These are phyloP conservation scores for Boletus holoroseus DNA, from an alignment of 1,284 basidiomycete species.

Conservation along the genomic window DNA sequence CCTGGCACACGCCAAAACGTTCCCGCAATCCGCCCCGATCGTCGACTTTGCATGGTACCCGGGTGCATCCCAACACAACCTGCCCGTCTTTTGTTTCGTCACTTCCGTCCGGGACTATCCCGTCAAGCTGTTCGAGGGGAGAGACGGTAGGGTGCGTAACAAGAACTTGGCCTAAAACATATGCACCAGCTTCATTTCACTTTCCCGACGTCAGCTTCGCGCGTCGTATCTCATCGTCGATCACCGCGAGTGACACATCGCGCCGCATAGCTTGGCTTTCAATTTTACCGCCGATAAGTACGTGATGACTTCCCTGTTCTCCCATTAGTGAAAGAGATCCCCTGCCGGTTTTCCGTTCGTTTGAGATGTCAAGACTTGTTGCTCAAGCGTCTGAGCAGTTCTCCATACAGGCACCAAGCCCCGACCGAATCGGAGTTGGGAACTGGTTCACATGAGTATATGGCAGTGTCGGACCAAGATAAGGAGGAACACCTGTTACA, in stretches of 20 bases:
- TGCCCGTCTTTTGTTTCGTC: constrained; percentile 73
- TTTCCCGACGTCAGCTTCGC: constrained; percentile 31
- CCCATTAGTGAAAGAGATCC: background rate
- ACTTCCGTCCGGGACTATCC: constrained; percentile 78
- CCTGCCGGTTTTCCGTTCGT: background rate
- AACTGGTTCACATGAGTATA: constrained; percentile 24
- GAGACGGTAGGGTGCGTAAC: constrained; percentile 62
- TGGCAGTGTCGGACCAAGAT: constrained; percentile 29
- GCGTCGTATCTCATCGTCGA: constrained; percentile 89
- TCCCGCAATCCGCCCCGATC: constrained; percentile 61
- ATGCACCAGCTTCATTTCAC: background rate
- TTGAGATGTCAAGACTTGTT: too few species aligned
- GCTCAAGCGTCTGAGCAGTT: constrained; percentile 33
- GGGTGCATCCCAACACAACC: constrained; percentile 51
- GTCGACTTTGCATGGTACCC: constrained; percentile 82
- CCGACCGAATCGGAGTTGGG: background rate
- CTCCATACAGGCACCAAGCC: constrained; percentile 6
- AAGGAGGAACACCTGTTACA: constrained; percentile 5
- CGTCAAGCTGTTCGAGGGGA: constrained; percentile 74
- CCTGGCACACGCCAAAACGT: constrained; percentile 19
- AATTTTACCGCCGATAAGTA: constrained; percentile 65
- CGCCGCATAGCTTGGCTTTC: constrained; percentile 79
- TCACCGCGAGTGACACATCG: constrained; percentile 82
- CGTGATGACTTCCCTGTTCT: constrained; percentile 17
- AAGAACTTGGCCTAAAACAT: background rate